Base-by-base conservation (phyloP, 495 filamentous ascomycete species). In the Tuber magnatum region DNA sequence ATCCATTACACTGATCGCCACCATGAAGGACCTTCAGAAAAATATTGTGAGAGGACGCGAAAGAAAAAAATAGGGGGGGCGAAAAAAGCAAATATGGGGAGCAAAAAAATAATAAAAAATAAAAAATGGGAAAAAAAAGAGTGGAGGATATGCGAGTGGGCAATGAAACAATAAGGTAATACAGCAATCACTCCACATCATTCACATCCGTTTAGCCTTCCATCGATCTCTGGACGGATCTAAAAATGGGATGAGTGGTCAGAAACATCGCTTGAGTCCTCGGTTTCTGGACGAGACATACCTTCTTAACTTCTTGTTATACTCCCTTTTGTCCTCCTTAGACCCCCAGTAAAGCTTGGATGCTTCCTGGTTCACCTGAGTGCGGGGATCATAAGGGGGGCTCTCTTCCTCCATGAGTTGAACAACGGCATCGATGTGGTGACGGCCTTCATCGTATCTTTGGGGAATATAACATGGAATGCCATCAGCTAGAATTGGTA, bases 381-480 rank as follows among this genome's bases (percentile, higher is more conserved):
- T 96, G 73, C 95, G 87, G 1, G 95, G 95, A 82, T 99, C 96
- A 81, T 94, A 98, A 0, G 92, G 90, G 1, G 94, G 94, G 0
- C 87, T 85, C 65, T 95, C 93, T 61, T 97, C 94, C 82, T 97
- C 94, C 61, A 98, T 85, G 0, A 92, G 88, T 32, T 88, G 88
- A 75, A 97, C 89, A 74, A 98, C 92, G 3, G 92, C 92, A 56
- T 95, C 92, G 73, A 99, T 89, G 77, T 99, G 95, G 16, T 89
- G 89, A 46, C 89, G 90, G 80, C 93, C 89, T 71, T 98, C 94
- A 73, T 97, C 94, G 1, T 88, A 84, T 39, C 90, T 89, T 68
- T 80, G 86, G 0, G 92, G 88, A 71, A 93, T 89, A 84, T 98
- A 99, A 83, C 94, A 97, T 5, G 95, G 87, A 4, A 92, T 89